Base-by-base conservation (phyloP, 306 rosid species). In the Acacia melanoxylon region DNA sequence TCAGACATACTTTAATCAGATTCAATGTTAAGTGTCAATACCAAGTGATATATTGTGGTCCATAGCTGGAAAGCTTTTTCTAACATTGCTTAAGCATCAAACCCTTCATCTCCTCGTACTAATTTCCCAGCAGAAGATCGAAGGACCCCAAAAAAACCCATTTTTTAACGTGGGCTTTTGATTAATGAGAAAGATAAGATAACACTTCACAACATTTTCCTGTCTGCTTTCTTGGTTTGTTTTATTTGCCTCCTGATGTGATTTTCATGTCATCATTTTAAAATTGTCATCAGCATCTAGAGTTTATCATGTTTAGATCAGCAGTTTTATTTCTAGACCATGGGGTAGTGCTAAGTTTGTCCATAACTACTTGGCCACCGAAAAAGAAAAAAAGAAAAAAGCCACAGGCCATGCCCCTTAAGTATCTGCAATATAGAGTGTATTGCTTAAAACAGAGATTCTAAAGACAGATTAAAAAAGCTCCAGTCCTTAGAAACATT, bases 1-100 rank as follows among this genome's bases (percentile, higher is more conserved):
- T 69, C 79, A 45, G 61, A 72, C 76, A 72, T 27, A 54, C 68
- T 72, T 54, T 49, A 86, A 68, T 63, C 74, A 10, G 77, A 46
- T 67, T 72, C 68, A 76, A 40, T 40, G 71, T 79, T 56, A 68
- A 75, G 17, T 48, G 75, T 75, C 72, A 68, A 75, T 45, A 63
- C 77, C 72, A 58, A 79, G 65, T 72, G 72, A 62, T 29, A 56
- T n/a, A 56, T n/a, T 16, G 12, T n/a, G 22, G 77, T 52, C 37
- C 8, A 35, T 27, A 61, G 72, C 65, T 62, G 49, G 29, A 45
- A 5, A 42, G 1, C 54, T 37, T 37, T 4, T 42, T 44, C 22
- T 68, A 42, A 67, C 42, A 70, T 49, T 61, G 66, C 54, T 61
- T 25, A 52, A 68, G 59, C 42, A 80, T 14, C 20, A 24, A 35